A percentile compares a stretch with the other conserved stretches of the same genome.
Conservation (phyloP, 495 filamentous ascomycete species). For the Penicillium egyptiacum region DNA sequence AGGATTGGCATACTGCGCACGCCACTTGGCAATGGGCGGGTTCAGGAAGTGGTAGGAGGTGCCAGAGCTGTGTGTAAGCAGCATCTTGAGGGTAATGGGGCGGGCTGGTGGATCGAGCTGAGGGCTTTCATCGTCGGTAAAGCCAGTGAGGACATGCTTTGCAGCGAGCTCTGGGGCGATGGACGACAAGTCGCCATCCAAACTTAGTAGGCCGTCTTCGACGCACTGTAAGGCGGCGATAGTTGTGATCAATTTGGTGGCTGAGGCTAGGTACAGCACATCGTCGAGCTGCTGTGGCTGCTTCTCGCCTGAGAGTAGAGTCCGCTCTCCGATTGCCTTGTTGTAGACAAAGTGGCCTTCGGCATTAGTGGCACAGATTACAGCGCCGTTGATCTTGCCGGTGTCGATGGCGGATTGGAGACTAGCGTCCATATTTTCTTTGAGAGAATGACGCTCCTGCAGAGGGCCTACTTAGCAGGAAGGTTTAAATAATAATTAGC, state of each 20-base stretch:
- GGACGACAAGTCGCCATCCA: constrained; percentile 41
- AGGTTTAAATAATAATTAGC: not conserved
- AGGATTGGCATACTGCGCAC: constrained; percentile 27
- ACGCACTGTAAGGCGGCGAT: constrained; percentile 49
- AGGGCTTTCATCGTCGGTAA: constrained; percentile 29
- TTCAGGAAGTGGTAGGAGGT: constrained; percentile 44
- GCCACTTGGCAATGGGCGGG: constrained; percentile 37
- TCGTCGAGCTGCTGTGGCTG: constrained; percentile 34
- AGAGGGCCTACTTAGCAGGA: not conserved
- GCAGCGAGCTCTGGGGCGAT: constrained; percentile 42
- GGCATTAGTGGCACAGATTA: constrained; percentile 27
- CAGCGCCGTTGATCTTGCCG: constrained; percentile 29
- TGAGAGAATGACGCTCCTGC: not conserved
- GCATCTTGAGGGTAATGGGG: constrained; percentile 43
- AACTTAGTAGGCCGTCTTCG: constrained; percentile 42
- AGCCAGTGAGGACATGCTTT: constrained; percentile 42
- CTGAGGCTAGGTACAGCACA: constrained; percentile 33
- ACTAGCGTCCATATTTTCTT: constrained; percentile 24
- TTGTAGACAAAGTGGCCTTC: constrained; percentile 31
- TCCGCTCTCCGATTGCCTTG: constrained; percentile 31
- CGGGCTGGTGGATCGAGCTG: constrained; percentile 25
- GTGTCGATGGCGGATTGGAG: constrained; percentile 30
- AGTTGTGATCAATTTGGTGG: constrained; percentile 27
- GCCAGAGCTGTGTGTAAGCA: constrained; percentile 53
- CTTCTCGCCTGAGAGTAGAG: constrained; percentile 40